Evolutionary conservation across 768 basidiomycete genomes (phyloP).

Genomic region (Lactarius trivialis): DNA sequence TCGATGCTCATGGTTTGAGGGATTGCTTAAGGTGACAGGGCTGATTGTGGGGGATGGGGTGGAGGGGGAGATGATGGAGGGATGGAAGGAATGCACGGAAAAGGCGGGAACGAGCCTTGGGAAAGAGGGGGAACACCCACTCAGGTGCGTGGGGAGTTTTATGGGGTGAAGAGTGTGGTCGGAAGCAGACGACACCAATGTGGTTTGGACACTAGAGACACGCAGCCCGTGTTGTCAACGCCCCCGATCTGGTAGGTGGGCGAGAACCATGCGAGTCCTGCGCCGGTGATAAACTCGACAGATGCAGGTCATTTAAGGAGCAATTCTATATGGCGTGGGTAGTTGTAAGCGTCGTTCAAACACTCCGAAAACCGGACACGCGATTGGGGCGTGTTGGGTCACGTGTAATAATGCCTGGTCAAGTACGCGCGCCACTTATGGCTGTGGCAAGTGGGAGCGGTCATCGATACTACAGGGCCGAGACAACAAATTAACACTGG

Average conservation of each 20-base stretch:
- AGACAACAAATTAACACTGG: neutral
- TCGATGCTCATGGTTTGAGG: constrained; percentile 13
- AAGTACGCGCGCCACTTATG: neutral
- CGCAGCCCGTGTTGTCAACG: constrained; percentile 14
- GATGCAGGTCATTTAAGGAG: constrained; percentile 4
- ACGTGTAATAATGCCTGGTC: neutral
- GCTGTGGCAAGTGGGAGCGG: neutral
- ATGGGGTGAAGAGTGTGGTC: constrained; percentile 20
- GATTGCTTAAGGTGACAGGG: neutral
- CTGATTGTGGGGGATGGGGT: neutral
- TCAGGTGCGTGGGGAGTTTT: constrained; percentile 13
- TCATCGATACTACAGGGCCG: neutral
- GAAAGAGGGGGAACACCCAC: neutral
- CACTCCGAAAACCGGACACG: constrained; percentile 17
- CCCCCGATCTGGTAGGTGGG: constrained; percentile 15
- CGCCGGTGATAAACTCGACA: constrained; percentile 10
- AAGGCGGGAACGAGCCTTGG: constrained; percentile 3
- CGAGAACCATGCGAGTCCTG: constrained; percentile 10
- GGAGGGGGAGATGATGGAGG: neutral
- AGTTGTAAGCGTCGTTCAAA: constrained; percentile 5
- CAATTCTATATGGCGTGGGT: constrained; percentile 12
- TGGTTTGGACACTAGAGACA: constrained; percentile 13
- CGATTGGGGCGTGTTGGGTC: constrained; percentile 18
- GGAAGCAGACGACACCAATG: constrained; percentile 11
- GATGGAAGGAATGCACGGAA: neutral